Conservation (phyloP, 164 flowering plant genomes). For the Kalanchoe fedtschenkoi region DNA sequence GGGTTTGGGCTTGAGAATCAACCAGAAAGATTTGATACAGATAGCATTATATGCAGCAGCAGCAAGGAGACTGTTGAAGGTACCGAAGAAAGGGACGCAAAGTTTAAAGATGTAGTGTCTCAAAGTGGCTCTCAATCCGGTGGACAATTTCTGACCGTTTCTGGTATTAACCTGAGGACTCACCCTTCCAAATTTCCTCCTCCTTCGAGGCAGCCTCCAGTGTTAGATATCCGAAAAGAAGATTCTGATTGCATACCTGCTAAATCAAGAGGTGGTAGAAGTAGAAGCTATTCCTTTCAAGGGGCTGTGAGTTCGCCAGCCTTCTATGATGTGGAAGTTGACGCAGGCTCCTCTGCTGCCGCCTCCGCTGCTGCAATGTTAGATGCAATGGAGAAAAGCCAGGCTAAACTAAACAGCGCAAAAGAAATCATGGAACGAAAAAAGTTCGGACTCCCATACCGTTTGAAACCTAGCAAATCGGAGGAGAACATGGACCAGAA, state of each 20-base stretch:
- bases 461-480: not conserved
- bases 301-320: not conserved
- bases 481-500: not conserved
- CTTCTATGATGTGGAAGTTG: constrained; percentile 2
- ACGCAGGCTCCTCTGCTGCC: not conserved
- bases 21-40: too few relatives aligned
- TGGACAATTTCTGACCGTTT: not conserved
- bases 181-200: not conserved
- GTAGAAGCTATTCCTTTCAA: not conserved
- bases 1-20: too few relatives aligned
- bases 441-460: not conserved
- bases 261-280: not conserved
- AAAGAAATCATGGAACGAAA: not conserved
- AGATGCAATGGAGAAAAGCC: constrained; percentile 5
- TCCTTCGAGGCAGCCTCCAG: not conserved
- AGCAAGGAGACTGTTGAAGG: not conserved
- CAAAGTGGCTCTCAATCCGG: not conserved
- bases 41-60: not conserved
- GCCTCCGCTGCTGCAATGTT: constrained; percentile 1
- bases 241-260: not conserved
- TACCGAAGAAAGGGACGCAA: not conserved
- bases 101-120: not conserved
- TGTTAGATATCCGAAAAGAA: not conserved
- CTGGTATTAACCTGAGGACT: not conserved
- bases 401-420: not conserved